Evolutionary conservation across 1,284 basidiomycete genomes (phyloP), one percentile per base, ranked within the genome.

Genomic region (Fomitiporia mediterranea): DNA sequence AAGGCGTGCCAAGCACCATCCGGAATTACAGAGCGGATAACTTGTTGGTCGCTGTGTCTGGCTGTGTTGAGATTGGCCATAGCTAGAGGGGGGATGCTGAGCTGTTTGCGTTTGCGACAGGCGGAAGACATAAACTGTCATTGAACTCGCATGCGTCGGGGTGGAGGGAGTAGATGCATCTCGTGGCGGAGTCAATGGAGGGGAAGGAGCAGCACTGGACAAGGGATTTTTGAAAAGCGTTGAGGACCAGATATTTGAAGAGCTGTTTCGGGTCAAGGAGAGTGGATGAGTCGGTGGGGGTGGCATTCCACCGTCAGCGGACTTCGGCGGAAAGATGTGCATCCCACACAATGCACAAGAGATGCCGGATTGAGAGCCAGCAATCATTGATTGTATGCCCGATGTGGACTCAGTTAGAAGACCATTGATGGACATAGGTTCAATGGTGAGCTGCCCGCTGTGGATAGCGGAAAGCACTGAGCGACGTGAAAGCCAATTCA

Each of bases 401-500:
- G 68, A 21, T 57, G 70, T 61, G 38, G 70, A 61, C 60, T 88
- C 83, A 57, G 80, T 75, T 17, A 87, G 67, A 11, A 88, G 73
- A 0, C 73, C 69, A 7, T 70, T 65, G 13, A 80, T 76, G 2
- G 78, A 72, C 64, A 95, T 79, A 2, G 96, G 95, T 67, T 98
- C 96, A 55, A 99, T 89, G 13, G 84, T 83, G 8, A 99, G 78
- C 64, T 94, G 90, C 1, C 94, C 94, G 11, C 82, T 83, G 61
- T 98, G 83, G 56, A 99, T 89, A 1, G 96, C 94, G 6, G 83
- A 74, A 4, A 89, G 78, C 9, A 98, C 89, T n/a, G 86, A 85
- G 28, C 94, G 84, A 19, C 96, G 81, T 7, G 90, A 89, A 11
- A 99, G 78, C 90, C 93, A 98, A 64, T 93, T 95, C 27, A 99